Conservation (phyloP, 1,284 basidiomycete genomes). For the Boletellus deceptivus region DNA sequence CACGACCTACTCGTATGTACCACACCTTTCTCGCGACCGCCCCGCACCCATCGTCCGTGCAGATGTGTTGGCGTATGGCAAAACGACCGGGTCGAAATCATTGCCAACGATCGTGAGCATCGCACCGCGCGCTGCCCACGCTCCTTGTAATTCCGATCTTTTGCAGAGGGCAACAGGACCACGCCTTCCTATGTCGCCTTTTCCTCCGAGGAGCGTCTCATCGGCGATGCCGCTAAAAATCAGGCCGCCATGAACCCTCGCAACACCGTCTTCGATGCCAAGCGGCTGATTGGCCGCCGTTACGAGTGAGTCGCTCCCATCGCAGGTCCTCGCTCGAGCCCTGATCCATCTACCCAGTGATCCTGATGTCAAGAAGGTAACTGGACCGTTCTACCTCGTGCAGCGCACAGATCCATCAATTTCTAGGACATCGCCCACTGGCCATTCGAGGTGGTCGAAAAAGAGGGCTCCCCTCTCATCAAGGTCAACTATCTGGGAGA, state of each 20-base stretch:
- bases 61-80: slow-evolving; percentile 97
- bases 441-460: slow-evolving; percentile 94
- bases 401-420: slow-evolving; percentile 7
- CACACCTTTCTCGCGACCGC: slow-evolving; percentile 1
- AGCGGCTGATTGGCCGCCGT: slow-evolving; percentile 95
- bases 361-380: slow-evolving; percentile 83
- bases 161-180: slow-evolving; percentile 93
- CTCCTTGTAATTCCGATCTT: slow-evolving; percentile 4
- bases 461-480: slow-evolving; percentile 94
- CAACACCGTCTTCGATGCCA: slow-evolving; percentile 96
- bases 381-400: not conserved
- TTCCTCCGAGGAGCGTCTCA: slow-evolving; percentile 95
- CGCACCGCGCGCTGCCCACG: slow-evolving; percentile 1
- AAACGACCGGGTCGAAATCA: slow-evolving; percentile 98
- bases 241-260: slow-evolving; percentile 94
- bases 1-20: slow-evolving; percentile 83
- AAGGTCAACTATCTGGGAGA: slow-evolving; percentile 93
- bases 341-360: slow-evolving; percentile 48
- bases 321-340: slow-evolving; percentile 1
- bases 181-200: slow-evolving; percentile 99
- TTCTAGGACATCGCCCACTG: slow-evolving; percentile 82
- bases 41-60: slow-evolving; percentile 21
- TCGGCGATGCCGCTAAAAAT: slow-evolving; percentile 99
- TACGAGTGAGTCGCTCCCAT: slow-evolving; percentile 66
- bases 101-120: slow-evolving; percentile 88